Percentiles rank a stretch among this genome's conserved stretches.
Conservation (phyloP, 768 basidiomycete genomes). For the Trametopsis cervina region DNA sequence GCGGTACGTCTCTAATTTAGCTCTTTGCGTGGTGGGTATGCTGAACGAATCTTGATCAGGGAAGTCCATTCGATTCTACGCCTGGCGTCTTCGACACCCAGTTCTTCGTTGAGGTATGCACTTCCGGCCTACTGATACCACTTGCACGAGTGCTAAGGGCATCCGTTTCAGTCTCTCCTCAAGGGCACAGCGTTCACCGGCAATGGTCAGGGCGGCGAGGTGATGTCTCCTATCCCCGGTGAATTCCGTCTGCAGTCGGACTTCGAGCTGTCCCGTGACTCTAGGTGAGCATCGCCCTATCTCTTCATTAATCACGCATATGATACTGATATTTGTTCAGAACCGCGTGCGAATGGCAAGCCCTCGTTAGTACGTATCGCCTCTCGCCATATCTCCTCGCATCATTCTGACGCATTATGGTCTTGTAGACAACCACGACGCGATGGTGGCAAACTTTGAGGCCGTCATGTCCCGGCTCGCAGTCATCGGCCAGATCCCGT, state of each 20-base stretch:
- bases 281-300: too few relatives aligned
- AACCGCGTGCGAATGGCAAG: conserved; percentile 20
- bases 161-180: background rate
- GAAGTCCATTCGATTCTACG: conserved; percentile 10
- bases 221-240: conserved; percentile 17
- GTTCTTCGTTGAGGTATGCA: conserved; percentile 14
- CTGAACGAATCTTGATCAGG: too few relatives aligned
- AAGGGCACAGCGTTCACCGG: background rate
- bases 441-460: conserved; percentile 14
- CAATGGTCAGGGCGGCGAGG: conserved; percentile 17
- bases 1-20: too few relatives aligned
- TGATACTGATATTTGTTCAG: too few relatives aligned
- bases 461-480: conserved; percentile 23
- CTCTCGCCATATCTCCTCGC: background rate
- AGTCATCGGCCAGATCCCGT: conserved; percentile 19
- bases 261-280: conserved; percentile 22
- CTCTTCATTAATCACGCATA: too few relatives aligned
- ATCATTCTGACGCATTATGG: background rate
- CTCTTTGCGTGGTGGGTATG: conserved; percentile 11
- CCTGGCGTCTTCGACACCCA: conserved; percentile 8
- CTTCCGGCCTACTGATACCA: conserved; percentile 17
- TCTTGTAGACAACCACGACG: conserved; percentile 1
- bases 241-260: conserved; percentile 24
- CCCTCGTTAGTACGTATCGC: conserved; percentile 13
- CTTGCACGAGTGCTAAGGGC: conserved; percentile 1